Evolutionary conservation across 179 eudicot genomes (phyloP), one percentile per base, ranked within the genome.

Genomic region (Drosera spatulata): DNA sequence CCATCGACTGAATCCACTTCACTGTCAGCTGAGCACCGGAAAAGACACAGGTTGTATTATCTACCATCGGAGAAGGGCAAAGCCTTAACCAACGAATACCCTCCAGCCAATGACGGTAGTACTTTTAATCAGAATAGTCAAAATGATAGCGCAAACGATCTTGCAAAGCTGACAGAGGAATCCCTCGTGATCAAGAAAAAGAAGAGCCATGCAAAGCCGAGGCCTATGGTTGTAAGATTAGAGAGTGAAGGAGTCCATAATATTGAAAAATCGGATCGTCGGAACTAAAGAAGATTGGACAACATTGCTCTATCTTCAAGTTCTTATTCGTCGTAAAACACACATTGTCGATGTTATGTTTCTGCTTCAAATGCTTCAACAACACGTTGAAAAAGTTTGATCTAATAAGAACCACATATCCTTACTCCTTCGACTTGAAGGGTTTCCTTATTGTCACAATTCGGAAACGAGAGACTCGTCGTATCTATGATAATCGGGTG

Each of bases 201-300:
- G 82, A 69, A 70, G 15, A 76, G 60, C 62, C 81, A 71, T 62
- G 71, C 64, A 37, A 91, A 79, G 70, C 75, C 95, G 45, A 77
- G 96, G 73, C 95, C 98, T 45, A 80, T 82, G 64, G 98, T 91
- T 33, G 88, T 91, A 41, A 91, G 68, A 65, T 69, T 88, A 68
- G 96, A 87, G 40, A 73, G 78, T 50, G 87, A 84, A 55, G 76
- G 62, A 49, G 61, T 55, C 41, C 68, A 65, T 56, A 61, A 73
- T 50, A 63, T n/a, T n/a, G n/a, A n/a, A n/a, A n/a, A n/a, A n/a
- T n/a, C n/a, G n/a, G n/a, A n/a, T n/a, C n/a, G n/a, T n/a, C n/a
- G n/a, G n/a, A n/a, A n/a, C n/a, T n/a, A n/a, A n/a, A n/a, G n/a
- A n/a, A n/a, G n/a, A n/a, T n/a, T n/a, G n/a, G n/a, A n/a, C n/a